These are phyloP conservation scores for Sarcomyxa edulis DNA, from an alignment of 768 basidiomycete species.

Conservation along the genomic window DNA sequence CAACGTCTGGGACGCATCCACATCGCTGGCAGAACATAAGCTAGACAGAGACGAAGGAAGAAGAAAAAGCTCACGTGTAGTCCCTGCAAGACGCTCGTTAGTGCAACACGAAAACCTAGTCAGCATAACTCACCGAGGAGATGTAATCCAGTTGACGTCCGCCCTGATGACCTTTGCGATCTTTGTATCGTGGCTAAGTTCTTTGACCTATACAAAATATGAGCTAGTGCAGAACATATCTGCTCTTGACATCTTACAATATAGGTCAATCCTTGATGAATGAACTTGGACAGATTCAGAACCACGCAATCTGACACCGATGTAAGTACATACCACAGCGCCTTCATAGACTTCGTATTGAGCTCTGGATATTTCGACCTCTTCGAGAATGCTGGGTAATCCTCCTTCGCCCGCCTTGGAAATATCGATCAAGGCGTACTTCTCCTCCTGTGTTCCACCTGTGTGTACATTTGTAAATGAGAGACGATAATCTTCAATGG, in stretches of 20 bases:
- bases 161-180: slow-evolving; percentile 63
- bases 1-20: slow-evolving; percentile 72
- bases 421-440: slow-evolving; percentile 69
- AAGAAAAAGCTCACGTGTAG: slow-evolving; percentile 51
- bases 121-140: slow-evolving; percentile 42
- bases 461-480: slow-evolving; percentile 1
- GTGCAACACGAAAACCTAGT: neutral
- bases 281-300: slow-evolving; percentile 46
- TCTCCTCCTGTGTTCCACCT: slow-evolving; percentile 71
- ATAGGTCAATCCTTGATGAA: slow-evolving; percentile 83
- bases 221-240: neutral
- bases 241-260: slow-evolving; percentile 40
- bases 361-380: slow-evolving; percentile 77
- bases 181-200: slow-evolving; percentile 76
- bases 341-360: slow-evolving; percentile 90
- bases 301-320: neutral
- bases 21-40: slow-evolving; percentile 47
- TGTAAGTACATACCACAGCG: slow-evolving; percentile 53
- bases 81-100: slow-evolving; percentile 38
- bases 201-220: slow-evolving; percentile 48
- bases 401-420: slow-evolving; percentile 30
- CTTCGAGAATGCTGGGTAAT: slow-evolving; percentile 56
- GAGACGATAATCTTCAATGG: neutral
- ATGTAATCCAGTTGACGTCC: slow-evolving; percentile 85
- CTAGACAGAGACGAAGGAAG: neutral